A percentile compares a stretch with the other conserved stretches of the same genome.
Conservation (phyloP, 345 rosid species). For the Citrus sp. region DNA sequence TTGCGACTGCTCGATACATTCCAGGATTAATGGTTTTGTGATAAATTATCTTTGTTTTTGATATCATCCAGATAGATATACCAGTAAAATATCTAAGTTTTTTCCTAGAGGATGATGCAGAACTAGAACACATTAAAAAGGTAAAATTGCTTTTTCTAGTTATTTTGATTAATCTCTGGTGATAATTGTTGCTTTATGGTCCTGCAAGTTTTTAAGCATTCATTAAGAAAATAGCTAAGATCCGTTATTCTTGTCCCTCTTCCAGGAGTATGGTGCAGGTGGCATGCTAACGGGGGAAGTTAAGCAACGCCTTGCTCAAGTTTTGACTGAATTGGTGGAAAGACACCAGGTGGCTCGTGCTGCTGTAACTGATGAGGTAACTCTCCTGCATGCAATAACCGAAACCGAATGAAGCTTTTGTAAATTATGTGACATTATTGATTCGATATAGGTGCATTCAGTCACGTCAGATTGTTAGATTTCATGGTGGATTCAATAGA, state of each 20-base stretch:
- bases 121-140: constrained; percentile 78
- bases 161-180: not conserved
- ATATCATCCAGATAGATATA: constrained; percentile 68
- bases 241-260: not conserved
- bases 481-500: not conserved
- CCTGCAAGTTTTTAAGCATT: not conserved
- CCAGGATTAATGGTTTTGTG: not conserved
- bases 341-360: constrained; percentile 79
- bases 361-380: constrained; percentile 80
- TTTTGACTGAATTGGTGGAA: constrained; percentile 72
- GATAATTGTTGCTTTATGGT: not conserved
- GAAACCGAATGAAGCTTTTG: not conserved
- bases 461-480: not conserved
- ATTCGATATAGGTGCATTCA: not conserved
- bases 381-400: constrained; percentile 7
- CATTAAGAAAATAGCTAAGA: not conserved
- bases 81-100: constrained; percentile 74
- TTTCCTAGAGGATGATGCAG: constrained; percentile 79
- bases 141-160: constrained; percentile 26
- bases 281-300: constrained; percentile 84
- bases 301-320: constrained; percentile 63
- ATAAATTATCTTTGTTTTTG: constrained; percentile 2
- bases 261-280: constrained; percentile 81
- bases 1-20: not conserved
- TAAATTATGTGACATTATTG: not conserved